Conservation (phyloP, 805 yeast genomes). For the Peterozyma xylosa region DNA sequence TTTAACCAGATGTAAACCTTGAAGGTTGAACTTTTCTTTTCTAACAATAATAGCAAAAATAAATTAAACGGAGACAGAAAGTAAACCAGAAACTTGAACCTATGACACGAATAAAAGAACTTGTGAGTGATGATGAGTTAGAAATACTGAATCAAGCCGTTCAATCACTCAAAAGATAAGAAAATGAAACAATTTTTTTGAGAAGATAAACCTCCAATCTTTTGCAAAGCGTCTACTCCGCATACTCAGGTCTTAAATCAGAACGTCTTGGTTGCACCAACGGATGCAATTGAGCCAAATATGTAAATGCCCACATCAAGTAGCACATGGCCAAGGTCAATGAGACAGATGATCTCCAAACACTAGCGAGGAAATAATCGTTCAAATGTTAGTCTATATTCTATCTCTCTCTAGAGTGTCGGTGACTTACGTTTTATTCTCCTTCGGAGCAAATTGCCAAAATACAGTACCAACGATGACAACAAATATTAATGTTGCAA, state of each 20-base stretch:
- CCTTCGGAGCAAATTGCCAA: slow-evolving; percentile 83
- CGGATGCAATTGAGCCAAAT: slow-evolving; percentile 82
- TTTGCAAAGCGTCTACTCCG: slow-evolving; percentile 18
- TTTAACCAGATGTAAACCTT: neutral
- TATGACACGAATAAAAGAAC: no score
- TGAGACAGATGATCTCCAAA: slow-evolving; percentile 66
- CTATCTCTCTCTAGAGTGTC: neutral
- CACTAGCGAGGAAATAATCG: slow-evolving; percentile 23
- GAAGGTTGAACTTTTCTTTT: neutral
- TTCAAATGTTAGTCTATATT: neutral
- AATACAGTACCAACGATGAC: slow-evolving; percentile 54
- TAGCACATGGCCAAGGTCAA: slow-evolving; percentile 71
- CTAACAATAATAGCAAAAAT: neutral
- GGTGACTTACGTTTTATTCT: slow-evolving; percentile 55
- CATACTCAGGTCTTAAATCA: slow-evolving; percentile 78
- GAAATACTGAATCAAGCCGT: no score
- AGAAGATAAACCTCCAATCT: no score
- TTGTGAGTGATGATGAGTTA: no score
- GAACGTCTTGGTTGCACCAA: slow-evolving; percentile 85
- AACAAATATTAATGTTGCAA: slow-evolving; percentile 53
- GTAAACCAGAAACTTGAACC: no score
- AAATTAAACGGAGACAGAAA: no score
- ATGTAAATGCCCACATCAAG: slow-evolving; percentile 91
- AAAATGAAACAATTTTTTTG: no score
- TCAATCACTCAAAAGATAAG: no score